Evolutionary conservation across 495 filamentous ascomycete species (phyloP).

Genomic region (Aspergillus egyptiacus): DNA sequence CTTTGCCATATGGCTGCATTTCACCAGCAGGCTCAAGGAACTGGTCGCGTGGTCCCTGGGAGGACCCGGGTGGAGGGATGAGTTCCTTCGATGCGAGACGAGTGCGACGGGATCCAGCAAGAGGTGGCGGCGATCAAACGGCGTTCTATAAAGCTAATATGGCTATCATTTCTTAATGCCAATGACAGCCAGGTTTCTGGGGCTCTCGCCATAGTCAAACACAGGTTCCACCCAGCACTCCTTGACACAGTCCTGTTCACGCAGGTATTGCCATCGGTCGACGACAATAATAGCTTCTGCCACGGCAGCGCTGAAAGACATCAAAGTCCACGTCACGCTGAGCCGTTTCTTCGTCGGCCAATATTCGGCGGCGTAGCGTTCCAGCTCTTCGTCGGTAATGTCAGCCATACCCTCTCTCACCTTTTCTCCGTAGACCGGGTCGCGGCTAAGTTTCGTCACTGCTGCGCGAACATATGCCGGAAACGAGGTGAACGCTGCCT

Average conservation of each 20-base stretch:
- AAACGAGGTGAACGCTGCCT: slow-evolving; percentile 73
- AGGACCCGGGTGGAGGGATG: no score
- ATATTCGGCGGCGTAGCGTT: slow-evolving; percentile 59
- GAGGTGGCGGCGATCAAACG: no score
- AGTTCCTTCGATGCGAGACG: no score
- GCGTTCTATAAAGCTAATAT: no score
- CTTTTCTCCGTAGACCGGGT: slow-evolving; percentile 49
- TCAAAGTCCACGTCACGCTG: slow-evolving; percentile 81
- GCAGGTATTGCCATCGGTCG: slow-evolving; percentile 85
- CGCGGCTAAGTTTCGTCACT: slow-evolving; percentile 59
- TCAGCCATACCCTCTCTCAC: slow-evolving; percentile 54
- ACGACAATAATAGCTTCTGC: slow-evolving; percentile 86
- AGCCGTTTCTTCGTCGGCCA: slow-evolving; percentile 69
- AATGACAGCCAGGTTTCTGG: slow-evolving; percentile 81
- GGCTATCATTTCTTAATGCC: slow-evolving; percentile 63
- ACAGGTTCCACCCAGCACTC: slow-evolving; percentile 88
- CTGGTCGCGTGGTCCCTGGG: no score
- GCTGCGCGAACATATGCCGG: slow-evolving; percentile 73
- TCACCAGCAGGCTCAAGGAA: no score
- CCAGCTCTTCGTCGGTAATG: slow-evolving; percentile 69
- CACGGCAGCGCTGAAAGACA: slow-evolving; percentile 88
- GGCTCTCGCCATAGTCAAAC: slow-evolving; percentile 85
- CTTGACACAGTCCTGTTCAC: slow-evolving; percentile 60
- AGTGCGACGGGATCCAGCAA: no score
- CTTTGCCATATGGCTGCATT: no score